Base-by-base conservation (phyloP, 2,329 filamentous ascomycete genomes). In the Ophioceras dolichostomum region DNA sequence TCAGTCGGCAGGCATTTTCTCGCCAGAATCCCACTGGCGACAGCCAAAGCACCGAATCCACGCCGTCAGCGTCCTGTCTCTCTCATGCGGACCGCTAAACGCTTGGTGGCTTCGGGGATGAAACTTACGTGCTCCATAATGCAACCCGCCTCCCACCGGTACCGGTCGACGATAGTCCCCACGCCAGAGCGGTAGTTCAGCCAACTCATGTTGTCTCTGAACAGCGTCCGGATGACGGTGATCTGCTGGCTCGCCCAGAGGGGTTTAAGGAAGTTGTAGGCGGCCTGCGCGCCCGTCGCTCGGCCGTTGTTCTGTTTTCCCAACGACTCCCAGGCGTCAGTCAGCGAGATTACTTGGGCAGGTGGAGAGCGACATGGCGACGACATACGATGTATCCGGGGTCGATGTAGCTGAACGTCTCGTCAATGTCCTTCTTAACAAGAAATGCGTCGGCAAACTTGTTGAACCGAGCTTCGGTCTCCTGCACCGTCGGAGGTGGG, bases 291-390 rank as follows among this genome's bases (percentile, higher is more conserved):
- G 10, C 49, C 47, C 20, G 50, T 46, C 35, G 39, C 9, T 13
- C 40, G 42, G 34, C 48, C 50, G 34, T 51, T 47, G 36, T 50
- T 51, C 46, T 48, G 34, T 27, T 7, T n/a, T n/a, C n/a, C n/a
- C n/a, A n/a, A n/a, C n/a, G n/a, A n/a, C n/a, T n/a, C n/a, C n/a
- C n/a, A n/a, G n/a, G n/a, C n/a, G n/a, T n/a, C n/a, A n/a, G n/a
- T n/a, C n/a, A n/a, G n/a, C n/a, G n/a, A n/a, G n/a, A n/a, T n/a
- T n/a, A n/a, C n/a, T n/a, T n/a, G n/a, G n/a, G n/a, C n/a, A n/a
- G n/a, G n/a, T n/a, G n/a, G n/a, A n/a, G n/a, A n/a, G n/a, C n/a
- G n/a, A n/a, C n/a, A n/a, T n/a, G n/a, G n/a, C n/a, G n/a, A n/a
- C n/a, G n/a, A 40, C 45, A 10, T 31, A 49, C 47, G 31, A 51